Evolutionary conservation across 257 asterid genomes (phyloP).

Genomic region (Solanum etuberosum): DNA sequence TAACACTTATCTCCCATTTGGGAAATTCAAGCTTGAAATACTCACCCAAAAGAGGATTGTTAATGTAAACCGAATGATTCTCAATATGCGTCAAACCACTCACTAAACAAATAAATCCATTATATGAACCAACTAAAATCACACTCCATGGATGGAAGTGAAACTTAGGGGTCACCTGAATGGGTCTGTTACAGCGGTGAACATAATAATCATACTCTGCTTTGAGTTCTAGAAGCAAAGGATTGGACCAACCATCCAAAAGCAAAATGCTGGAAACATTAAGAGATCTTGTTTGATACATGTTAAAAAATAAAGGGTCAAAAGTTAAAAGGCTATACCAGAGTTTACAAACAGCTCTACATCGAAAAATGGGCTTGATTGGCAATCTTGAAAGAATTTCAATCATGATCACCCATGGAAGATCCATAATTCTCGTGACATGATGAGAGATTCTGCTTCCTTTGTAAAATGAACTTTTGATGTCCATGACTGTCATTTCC

Average conservation of each 20-base stretch:
- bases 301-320: not conserved
- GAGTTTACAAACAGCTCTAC: not conserved
- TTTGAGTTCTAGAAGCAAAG: not conserved
- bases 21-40: too few relatives aligned
- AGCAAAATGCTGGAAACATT: too few relatives aligned
- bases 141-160: not conserved
- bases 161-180: not conserved
- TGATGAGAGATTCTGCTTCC: not conserved
- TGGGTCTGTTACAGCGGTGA: not conserved
- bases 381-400: not conserved
- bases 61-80: too few relatives aligned
- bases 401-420: not conserved
- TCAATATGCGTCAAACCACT: too few relatives aligned
- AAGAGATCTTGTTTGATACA: not conserved
- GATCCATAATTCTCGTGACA: not conserved
- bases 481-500: not conserved
- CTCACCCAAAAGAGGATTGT: too few relatives aligned
- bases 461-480: not conserved
- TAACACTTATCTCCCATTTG: too few relatives aligned
- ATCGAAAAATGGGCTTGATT: not conserved
- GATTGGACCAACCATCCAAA: not conserved
- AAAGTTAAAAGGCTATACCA: not conserved
- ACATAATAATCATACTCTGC: not conserved
- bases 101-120: too few relatives aligned
- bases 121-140: not conserved